These are phyloP conservation scores for Sambucus nigra DNA, from an alignment of 129 eudicot genomes.

Conservation along the genomic window DNA sequence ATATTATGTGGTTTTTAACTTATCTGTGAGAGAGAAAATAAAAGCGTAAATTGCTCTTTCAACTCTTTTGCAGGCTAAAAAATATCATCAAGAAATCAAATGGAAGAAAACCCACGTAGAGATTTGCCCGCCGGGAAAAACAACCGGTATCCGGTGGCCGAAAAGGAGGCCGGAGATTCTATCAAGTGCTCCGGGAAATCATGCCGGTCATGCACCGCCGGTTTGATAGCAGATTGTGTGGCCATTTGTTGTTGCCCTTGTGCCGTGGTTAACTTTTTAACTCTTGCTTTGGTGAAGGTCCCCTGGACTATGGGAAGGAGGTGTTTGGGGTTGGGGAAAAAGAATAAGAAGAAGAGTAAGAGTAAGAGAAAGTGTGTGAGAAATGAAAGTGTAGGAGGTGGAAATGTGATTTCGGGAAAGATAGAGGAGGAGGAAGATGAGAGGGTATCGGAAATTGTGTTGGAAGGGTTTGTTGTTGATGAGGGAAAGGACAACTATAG, in stretches of 20 bases:
- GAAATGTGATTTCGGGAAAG: constrained; percentile 13
- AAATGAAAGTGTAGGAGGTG: not conserved
- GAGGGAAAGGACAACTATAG: constrained; percentile 36
- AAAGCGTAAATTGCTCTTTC: not conserved
- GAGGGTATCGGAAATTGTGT: constrained; percentile 11
- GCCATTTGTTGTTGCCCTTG: constrained; percentile 76
- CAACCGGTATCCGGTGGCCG: constrained; percentile 25
- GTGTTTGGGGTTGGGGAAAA: constrained; percentile 24
- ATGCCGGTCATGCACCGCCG: constrained; percentile 62
- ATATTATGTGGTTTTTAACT: constrained; percentile 15
- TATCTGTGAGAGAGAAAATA: not conserved
- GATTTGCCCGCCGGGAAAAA: constrained; percentile 7
- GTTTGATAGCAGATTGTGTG: constrained; percentile 64
- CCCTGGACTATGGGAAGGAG: constrained; percentile 55
- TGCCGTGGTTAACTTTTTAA: constrained; percentile 47
- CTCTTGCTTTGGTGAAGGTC: constrained; percentile 46
- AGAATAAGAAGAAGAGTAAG: constrained; percentile 24
- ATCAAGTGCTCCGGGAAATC: constrained; percentile 51
- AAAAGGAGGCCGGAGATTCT: constrained; percentile 17
- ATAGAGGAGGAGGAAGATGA: constrained; percentile 6
- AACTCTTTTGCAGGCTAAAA: not conserved
- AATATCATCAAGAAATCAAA: constrained; percentile 12
- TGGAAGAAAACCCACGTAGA: constrained; percentile 27
- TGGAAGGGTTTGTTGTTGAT: constrained; percentile 4
- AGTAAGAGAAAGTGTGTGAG: constrained; percentile 8